Evolutionary conservation across 2,329 filamentous ascomycete species (phyloP), one percentile per base, ranked within the genome.

Genomic region (Cladosporium cucumerinum): DNA sequence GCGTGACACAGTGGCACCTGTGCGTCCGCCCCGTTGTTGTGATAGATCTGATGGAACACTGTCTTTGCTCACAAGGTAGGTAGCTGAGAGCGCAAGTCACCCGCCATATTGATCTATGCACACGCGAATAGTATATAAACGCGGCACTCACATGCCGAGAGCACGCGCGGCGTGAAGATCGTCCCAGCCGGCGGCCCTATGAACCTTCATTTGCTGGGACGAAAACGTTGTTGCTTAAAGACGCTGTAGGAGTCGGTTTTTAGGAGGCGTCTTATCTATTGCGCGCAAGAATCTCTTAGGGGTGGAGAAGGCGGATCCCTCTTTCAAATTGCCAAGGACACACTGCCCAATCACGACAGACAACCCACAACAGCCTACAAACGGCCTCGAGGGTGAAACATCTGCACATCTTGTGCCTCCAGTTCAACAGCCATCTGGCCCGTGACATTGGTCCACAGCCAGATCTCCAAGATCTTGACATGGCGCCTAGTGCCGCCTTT

Each of bases 371-470:
- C 34, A 14, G 32, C n/a, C 23, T 58, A 16, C 55, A 16, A 16
- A 39, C 23, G 23, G 55, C 10, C 25, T 25, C 55, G 12, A 43
- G n/a, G 21, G 32, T 61, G 59, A 61, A 61, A 61, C 59, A 25
- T n/a, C 7, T 34, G 28, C 46, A 26, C 25, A 34, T 61, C 59
- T 61, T 61, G 59, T 61, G 59, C 46, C 21, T 49, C 39, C 30
- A 39, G 26, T 39, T 39, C 59, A 46, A 61, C 28, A 61, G 48
- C 59, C 39, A 6, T 36, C 59, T 28, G 48, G 46, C 59, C 36
- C 48, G 48, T 61, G 59, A 30, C 59, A 61, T 61, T 61, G 59
- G 59, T 52, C 23, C 55, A 58, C 36, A 28, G 36, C 55, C 36
- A 43, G 34, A n/a, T 58, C 48, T 21, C 30, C 59, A 43, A 52